Percentiles rank a stretch among this genome's conserved stretches.
Conservation (phyloP, 2,329 filamentous ascomycete species). For the Aspergillus floridensis region DNA sequence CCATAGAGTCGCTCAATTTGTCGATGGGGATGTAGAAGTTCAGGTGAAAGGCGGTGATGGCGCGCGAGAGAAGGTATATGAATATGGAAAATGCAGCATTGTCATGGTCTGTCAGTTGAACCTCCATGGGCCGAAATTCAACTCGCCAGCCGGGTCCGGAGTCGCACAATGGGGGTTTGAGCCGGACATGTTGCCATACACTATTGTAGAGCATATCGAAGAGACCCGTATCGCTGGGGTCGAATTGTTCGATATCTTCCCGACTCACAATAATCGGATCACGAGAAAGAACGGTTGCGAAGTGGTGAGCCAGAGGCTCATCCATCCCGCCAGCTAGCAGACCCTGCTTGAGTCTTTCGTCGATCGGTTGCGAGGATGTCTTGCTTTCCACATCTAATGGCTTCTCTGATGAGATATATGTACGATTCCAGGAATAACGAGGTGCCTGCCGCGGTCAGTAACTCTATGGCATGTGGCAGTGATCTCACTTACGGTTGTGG, state of each 20-base stretch:
- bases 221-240: slow-evolving; percentile 8
- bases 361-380: not conserved
- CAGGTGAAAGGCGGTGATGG: slow-evolving; percentile 79
- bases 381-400: not conserved
- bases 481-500: not conserved
- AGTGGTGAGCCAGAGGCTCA: slow-evolving; percentile 17
- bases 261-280: slow-evolving; percentile 14
- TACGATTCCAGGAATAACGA: slow-evolving; percentile 36
- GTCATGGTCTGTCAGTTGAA: slow-evolving; percentile 90
- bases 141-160: slow-evolving; percentile 89
- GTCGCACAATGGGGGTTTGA: slow-evolving; percentile 57
- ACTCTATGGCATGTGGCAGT: not conserved
- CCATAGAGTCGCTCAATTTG: slow-evolving; percentile 85
- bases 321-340: slow-evolving; percentile 22
- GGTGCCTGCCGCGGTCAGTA: not conserved
- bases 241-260: slow-evolving; percentile 11
- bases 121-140: slow-evolving; percentile 92
- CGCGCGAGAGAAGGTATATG: slow-evolving; percentile 83
- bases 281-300: slow-evolving; percentile 14
- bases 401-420: slow-evolving; percentile 79
- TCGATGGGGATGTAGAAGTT: slow-evolving; percentile 88
- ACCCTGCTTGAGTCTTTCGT: slow-evolving; percentile 8
- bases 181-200: slow-evolving; percentile 18
- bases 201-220: slow-evolving; percentile 19
- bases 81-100: slow-evolving; percentile 92